A percentile compares a stretch with the other conserved stretches of the same genome.
phyloP scores from a whole-genome alignment of 1,139 yeast genomes.

The Diutina siamensis region DNA sequence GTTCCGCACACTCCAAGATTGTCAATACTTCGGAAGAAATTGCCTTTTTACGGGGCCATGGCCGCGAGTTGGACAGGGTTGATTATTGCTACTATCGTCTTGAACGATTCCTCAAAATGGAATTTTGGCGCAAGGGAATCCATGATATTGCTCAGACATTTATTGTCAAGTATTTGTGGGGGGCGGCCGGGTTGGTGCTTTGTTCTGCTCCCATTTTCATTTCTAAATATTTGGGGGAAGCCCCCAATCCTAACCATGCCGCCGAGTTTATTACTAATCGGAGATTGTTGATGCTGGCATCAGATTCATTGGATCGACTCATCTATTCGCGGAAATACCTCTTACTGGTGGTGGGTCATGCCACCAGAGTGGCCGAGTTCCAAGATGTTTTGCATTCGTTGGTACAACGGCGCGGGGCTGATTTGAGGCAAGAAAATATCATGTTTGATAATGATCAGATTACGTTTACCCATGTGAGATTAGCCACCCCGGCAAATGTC shows the following conservation, averaged over 20 bases:
- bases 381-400: conserved; percentile 52
- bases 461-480: conserved; percentile 60
- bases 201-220: conserved; percentile 88
- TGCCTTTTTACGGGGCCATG: conserved; percentile 75
- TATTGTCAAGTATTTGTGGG: conserved; percentile 88
- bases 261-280: conserved; percentile 86
- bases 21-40: conserved; percentile 77
- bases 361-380: conserved; percentile 63
- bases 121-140: conserved; percentile 62
- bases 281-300: conserved; percentile 71
- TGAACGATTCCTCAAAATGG: conserved; percentile 68
- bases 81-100: conserved; percentile 76
- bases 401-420: conserved; percentile 22
- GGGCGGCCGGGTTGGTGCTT: conserved; percentile 81
- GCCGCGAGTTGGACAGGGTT: conserved; percentile 63
- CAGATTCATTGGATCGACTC: conserved; percentile 80
- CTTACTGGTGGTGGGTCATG: conserved; percentile 78
- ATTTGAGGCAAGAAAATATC: conserved; percentile 18
- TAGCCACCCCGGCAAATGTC: conserved; percentile 79
- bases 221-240: conserved; percentile 40
- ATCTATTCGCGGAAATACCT: conserved; percentile 78
- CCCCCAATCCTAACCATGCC: conserved; percentile 43
- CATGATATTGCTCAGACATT: conserved; percentile 74
- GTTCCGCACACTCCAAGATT: conserved; percentile 72
- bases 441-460: conserved; percentile 41